Base-by-base conservation (phyloP, 257 asterid genomes). In the Gentiana macrophylla region DNA sequence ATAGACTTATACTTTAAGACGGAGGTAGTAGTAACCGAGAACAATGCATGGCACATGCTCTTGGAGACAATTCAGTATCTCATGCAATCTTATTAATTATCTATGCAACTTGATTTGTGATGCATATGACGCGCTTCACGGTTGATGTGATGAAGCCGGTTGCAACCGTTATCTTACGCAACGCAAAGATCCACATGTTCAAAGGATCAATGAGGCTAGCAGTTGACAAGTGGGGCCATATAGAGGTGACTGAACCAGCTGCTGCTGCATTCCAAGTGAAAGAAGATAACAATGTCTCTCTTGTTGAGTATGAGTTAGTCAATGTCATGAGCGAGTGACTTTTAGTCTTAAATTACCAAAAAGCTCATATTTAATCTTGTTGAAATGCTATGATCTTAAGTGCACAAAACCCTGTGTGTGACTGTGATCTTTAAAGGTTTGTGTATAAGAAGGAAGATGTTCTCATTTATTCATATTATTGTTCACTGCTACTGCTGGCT, bases 141-240 rank as follows among this genome's bases (percentile, higher is more conserved):
- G 93, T 86, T 65, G 89, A 82, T 55, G 2, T 76, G 76, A 72
- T 85, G 93, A 70, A 71, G 50, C 77, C 86, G 3, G 89, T 80
- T 11, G 38, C 63, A 11, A 74, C 79, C 6, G 73, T 80, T 49
- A 76, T 76, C 61, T 67, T 86, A 35, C 79, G 89, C 7, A 84
- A 84, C 56, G 88, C 94, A 32, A 84, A 76, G 80, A 84, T 85
- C 0, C 78, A 76, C 69, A 78, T 85, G 82, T 85, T 77, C 75
- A 85, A 74, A 70, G 87, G 77, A 48, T 53, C 76, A 7, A 82
- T 79, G 95, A 78, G 95, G 78, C 83, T 85, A 35, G 83, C 79
- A 36, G 84, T 82, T 3, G 86, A 84, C 68, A 84, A 79, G 55
- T 82, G 95, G 95, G 95, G 95, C 32, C 82, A 71, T 6, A 55